phyloP scores from a whole-genome alignment of 129 eudicot species.

The Rutidosis leptorrhynchoides region DNA sequence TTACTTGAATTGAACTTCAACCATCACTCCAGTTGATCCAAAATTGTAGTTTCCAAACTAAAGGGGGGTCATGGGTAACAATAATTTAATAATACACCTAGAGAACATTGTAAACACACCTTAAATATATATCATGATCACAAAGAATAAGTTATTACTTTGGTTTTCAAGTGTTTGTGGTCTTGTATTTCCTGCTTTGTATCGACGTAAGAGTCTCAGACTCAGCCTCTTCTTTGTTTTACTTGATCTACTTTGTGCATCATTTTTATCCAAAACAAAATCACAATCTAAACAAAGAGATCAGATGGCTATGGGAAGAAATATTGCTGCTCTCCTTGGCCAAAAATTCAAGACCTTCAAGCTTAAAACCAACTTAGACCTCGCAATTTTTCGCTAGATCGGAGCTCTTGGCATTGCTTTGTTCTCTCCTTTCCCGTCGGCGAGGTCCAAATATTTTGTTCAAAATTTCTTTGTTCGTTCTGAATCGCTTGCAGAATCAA shows the following conservation, averaged over 20 bases:
- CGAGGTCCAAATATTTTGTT: no score
- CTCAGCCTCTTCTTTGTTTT: constrained; percentile 9
- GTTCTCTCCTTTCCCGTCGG: no score
- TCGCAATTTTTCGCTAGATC: constrained; percentile 61
- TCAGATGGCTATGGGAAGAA: constrained; percentile 69
- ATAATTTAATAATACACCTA: constrained; percentile 7
- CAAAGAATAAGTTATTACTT: constrained; percentile 38
- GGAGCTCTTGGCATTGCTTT: no score
- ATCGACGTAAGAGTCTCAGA: constrained; percentile 10
- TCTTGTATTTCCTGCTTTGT: constrained; percentile 22
- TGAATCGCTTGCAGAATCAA: no score
- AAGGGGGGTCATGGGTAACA: constrained; percentile 14
- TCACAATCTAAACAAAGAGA: background rate
- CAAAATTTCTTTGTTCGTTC: no score
- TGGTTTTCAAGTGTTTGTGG: constrained; percentile 32
- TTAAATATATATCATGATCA: constrained; percentile 22
- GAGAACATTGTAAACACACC: background rate
- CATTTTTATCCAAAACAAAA: background rate
- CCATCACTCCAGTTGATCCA: no score
- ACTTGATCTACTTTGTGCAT: constrained; percentile 15
- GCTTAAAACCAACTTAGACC: constrained; percentile 44
- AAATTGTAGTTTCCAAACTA: background rate
- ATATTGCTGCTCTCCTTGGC: constrained; percentile 66
- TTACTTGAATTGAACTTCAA: no score
- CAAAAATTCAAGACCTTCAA: constrained; percentile 46